Evolutionary conservation across 768 basidiomycete species (phyloP).

Genomic region (Suillus americanus): DNA sequence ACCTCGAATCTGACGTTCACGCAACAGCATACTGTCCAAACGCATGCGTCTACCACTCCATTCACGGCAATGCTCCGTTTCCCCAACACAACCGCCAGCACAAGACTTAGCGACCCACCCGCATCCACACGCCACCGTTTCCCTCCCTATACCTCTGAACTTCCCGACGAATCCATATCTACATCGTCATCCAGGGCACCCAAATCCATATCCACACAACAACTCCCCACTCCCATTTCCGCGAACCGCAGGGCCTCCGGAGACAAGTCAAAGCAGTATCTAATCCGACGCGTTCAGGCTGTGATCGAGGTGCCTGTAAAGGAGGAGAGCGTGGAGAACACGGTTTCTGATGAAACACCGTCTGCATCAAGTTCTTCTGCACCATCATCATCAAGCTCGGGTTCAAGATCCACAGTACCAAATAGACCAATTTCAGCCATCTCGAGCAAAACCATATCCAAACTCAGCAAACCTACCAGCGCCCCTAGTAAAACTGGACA

Average conservation of each 20-base stretch:
- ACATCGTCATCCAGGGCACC: conserved; percentile 31
- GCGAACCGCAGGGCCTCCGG: conserved; percentile 21
- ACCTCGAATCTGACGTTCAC: conserved; percentile 1
- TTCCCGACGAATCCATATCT: conserved; percentile 29
- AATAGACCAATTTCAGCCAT: conserved; percentile 2
- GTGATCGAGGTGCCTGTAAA: conserved; percentile 60
- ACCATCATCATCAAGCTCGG: conserved; percentile 12
- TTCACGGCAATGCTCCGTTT: conserved; percentile 34
- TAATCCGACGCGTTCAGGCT: conserved; percentile 68
- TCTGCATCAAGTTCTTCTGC: conserved; percentile 16
- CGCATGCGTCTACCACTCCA: conserved; percentile 19
- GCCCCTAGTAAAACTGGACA: conserved; percentile 2
- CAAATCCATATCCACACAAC: conserved; percentile 19
- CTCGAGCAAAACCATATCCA: conserved; percentile 5
- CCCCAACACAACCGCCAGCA: conserved; percentile 8
- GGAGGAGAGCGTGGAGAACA: conserved; percentile 53
- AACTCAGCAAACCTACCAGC: conserved; percentile 8
- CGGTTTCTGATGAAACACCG: conserved; percentile 16
- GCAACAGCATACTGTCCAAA: conserved; percentile 14
- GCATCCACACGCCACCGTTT: conserved; percentile 26
- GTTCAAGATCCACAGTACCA: conserved; percentile 7
- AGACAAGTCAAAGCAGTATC: conserved; percentile 20
- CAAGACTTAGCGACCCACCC: conserved; percentile 24
- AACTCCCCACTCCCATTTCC: conserved; percentile 32
- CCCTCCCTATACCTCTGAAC: conserved; percentile 19